Base-by-base conservation (phyloP, 192 early-diverging fungal species). In the Rhizoclosmatium sp. region DNA sequence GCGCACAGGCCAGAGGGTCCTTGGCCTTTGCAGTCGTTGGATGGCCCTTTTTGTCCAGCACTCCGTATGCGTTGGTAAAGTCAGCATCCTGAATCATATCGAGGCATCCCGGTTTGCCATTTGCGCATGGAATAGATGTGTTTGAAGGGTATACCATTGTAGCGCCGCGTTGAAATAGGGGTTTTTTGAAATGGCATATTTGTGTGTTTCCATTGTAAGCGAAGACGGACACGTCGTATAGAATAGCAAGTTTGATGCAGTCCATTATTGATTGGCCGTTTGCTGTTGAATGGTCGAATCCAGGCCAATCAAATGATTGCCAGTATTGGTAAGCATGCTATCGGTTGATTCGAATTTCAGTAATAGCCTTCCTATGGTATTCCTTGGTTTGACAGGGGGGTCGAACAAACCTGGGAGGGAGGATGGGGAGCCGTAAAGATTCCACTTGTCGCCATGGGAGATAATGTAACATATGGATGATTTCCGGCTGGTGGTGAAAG, bases 291-390 rank as follows among this genome's bases (percentile, higher is more conserved):
- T 5, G 14, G 7, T 23, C 40, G 69, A 71, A 71, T 23, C 69
- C 69, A 49, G 54, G 21, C 69, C 69, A 71, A 47, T 71, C 69
- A 39, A 71, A 71, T 14, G 48, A 41, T 49, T 71, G 10, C 23
- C 39, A 71, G 69, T 56, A 56, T 56, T 31, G 14, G 39, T 71
- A 71, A 12, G 19, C 49, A 41, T 71, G 69, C 69, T 71, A 16
- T n/a, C 7, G 16, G 51, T 71, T 49, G 45, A n/a, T 23, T 10
- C 31, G 31, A 68, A 42, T 19, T 41, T 46, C 10, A 46, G 65
- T 44, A 44, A 68, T 2, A n/a, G 31, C 31, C 21, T 46, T 14
- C 4, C 54, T 41, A 2, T 19, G 2, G 23, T 39, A 19, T 19
- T 23, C 21, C 39, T 23, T 16, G 39, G 9, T 44, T 49, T 58